Evolutionary conservation across 495 filamentous ascomycete genomes (phyloP), one percentile per base, ranked within the genome.

Genomic region (Collariella sp.): DNA sequence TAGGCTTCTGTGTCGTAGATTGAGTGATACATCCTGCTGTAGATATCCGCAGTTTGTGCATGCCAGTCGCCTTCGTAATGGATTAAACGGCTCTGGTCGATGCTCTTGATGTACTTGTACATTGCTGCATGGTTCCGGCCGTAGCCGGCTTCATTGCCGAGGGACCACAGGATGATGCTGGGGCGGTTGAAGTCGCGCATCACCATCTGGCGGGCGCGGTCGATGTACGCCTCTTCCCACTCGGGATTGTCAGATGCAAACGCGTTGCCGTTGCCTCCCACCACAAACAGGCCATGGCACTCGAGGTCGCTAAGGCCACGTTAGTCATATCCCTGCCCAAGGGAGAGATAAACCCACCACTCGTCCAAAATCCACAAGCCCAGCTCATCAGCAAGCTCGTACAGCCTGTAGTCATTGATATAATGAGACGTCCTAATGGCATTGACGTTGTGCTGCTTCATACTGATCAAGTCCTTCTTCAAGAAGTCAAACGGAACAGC

Each of bases 361-460:
- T 89, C 85, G 46, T 86, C 84, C 51, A 88, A 74, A 13, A 89
- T 74, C 74, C 81, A 88, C 16, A 89, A 68, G 0, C 85, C 85
- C 34, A 87, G 67, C 59, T 86, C 80, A 55, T 89, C 83, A 22
- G 80, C 77, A 6, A 88, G 68, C 22, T 83, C 79, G 55, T 85
- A 83, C n/a, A 87, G 68, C 16, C 66, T 66, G 1, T 73, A 66
- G 53, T 86, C 77, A 45, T 83, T 80, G 18, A 79, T 77, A 55
- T 86, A 82, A 58, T 86, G 83, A 5, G 75, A 81, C 1, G 79
- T 83, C n/a, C 84, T 74, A 26, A 87, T 71, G 5, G 83, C 79
- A 55, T 87, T 87, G 64, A 87, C 74, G 47, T 85, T 85, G 64
- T 85, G 80, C 13, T 64, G 65, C 62, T 85, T 86, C 84, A 87